Base-by-base conservation (phyloP, 768 basidiomycete species). In the Rhodotorula babjevae region DNA sequence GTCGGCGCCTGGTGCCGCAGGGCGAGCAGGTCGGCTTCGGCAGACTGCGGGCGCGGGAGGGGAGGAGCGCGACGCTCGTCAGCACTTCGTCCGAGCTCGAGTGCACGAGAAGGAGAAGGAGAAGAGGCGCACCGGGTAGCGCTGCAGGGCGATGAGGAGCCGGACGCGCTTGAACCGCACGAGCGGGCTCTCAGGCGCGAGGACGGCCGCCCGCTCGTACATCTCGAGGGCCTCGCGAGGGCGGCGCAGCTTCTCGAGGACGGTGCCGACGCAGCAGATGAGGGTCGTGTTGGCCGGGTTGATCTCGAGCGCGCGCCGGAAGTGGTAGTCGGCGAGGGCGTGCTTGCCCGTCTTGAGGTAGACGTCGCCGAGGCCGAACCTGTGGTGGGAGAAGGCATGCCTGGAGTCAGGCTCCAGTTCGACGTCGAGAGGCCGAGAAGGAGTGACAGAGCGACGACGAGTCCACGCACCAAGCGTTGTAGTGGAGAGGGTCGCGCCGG, bases 351-450 rank as follows among this genome's bases (percentile, higher is more conserved):
- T 92, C 78, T 92, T 87, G 80, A 95, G 85, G 84, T 97, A 98
- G 79, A 93, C 97, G 49, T 91, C 91, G 72, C 96, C 96, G 77
- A 99, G 84, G n/a, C 96, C 96, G 82, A 98, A 99, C 95, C 95
- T 97, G 73, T 3, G 3, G 36, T 36, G 36, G 36, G 36, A 36
- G 44, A 12, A 46, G 3, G 14, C 6, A 11, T 46, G 44, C 44
- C 3, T 14, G 6, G 44, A 18, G 44, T 46, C 44, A 46, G 44
- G 36, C 12, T 12, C 44, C 44, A 7, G 50, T 25, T 23, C 25
- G 50, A 3, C 19, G 47, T 10, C 21, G 21, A 19, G 33, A 16
- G 33, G 33, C 33, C 0, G 27, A 40, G 10, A 23, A 27, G 27
- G 36, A 46, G 47, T 21, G 31, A 31, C 25, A 0, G 16, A 57